These are phyloP conservation scores for Patellifolia procumbens DNA, from an alignment of 179 eudicot species.

Conservation along the genomic window DNA sequence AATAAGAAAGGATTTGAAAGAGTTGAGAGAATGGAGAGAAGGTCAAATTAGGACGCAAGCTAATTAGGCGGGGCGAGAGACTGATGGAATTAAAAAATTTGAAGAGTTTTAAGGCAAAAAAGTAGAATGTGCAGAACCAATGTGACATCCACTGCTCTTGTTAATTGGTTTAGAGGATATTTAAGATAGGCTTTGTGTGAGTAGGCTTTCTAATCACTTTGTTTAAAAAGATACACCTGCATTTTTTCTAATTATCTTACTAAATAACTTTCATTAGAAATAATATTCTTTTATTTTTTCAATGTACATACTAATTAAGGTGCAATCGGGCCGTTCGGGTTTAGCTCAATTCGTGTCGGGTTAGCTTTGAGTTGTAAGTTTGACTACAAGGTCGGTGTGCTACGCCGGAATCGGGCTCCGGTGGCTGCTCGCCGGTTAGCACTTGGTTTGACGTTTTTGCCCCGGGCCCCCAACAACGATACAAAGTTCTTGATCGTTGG, in stretches of 20 bases:
- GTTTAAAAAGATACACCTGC: background rate
- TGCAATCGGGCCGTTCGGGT: too few species aligned
- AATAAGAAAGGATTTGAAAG: conserved; percentile 6
- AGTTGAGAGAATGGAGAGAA: background rate
- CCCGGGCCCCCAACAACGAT: too few species aligned
- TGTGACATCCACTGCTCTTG: conserved; percentile 32
- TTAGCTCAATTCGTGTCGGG: too few species aligned
- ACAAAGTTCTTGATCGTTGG: too few species aligned
- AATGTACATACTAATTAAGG: background rate
- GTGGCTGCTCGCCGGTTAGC: too few species aligned
- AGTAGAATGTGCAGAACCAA: conserved; percentile 16
- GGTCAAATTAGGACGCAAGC: conserved; percentile 29
- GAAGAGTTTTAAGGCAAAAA: background rate
- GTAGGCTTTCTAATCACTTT: conserved; percentile 20
- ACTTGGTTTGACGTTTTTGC: too few species aligned
- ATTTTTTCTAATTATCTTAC: background rate
- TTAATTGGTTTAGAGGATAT: background rate
- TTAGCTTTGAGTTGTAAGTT: too few species aligned
- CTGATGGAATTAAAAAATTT: background rate
- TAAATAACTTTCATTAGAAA: too few species aligned
- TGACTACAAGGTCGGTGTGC: too few species aligned
- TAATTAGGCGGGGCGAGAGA: conserved; percentile 9
- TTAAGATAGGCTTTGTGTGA: conserved; percentile 1
- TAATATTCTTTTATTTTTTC: background rate
- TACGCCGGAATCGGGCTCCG: too few species aligned